Conservation (phyloP, 768 basidiomycete species). For the Mycena vulgaris region DNA sequence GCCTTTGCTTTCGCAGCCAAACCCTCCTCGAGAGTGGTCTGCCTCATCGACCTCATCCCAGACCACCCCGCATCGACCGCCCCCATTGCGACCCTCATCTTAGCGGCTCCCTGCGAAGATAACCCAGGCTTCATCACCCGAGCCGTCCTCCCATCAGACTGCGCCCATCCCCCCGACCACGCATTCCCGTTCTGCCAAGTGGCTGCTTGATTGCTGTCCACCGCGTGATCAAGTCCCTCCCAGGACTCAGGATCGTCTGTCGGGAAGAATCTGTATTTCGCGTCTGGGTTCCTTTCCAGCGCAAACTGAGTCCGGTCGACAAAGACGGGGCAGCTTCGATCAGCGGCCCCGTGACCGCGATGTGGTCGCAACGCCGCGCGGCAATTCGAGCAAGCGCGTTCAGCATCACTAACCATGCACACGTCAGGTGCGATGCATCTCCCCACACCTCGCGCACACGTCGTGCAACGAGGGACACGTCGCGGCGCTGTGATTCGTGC, state of each 20-base stretch:
- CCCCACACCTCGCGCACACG: constrained; percentile 36
- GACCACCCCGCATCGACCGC: not conserved
- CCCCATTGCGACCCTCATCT: not conserved
- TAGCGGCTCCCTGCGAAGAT: not conserved
- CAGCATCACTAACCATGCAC: constrained; percentile 32
- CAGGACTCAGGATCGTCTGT: constrained; percentile 25
- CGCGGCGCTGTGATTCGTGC: constrained; percentile 34
- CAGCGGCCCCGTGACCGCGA: constrained; percentile 46
- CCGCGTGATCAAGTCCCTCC: constrained; percentile 1
- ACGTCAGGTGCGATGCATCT: constrained; percentile 37
- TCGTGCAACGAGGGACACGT: constrained; percentile 31
- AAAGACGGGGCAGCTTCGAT: constrained; percentile 43
- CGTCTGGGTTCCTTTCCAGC: constrained; percentile 33
- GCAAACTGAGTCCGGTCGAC: constrained; percentile 3
- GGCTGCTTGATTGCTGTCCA: not conserved
- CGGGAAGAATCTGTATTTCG: constrained; percentile 39
- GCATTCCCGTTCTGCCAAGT: not conserved
- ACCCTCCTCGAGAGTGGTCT: no score
- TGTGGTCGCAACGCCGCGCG: not conserved
- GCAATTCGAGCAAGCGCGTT: constrained; percentile 44
- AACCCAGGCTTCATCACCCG: not conserved
- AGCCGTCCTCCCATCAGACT: not conserved
- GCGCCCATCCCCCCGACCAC: not conserved
- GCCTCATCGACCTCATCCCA: no score
- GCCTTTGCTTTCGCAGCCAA: no score